A percentile compares a stretch with the other conserved stretches of the same genome.
Conservation (phyloP, 345 rosid species). For the Camelina neglecta region DNA sequence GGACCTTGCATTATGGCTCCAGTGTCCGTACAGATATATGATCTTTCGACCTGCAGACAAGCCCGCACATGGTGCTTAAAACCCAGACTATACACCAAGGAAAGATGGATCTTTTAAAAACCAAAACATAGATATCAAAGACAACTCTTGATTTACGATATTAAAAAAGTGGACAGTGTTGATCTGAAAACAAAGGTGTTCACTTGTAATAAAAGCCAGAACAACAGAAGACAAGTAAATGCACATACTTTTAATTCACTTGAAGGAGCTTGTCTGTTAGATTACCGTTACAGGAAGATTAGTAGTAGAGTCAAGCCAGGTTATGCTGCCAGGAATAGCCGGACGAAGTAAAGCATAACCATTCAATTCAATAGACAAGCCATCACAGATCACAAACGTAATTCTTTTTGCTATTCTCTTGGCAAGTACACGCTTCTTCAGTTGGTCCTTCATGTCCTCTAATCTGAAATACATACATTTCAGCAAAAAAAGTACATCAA, state of each 20-base stretch:
- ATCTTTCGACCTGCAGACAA: conserved; percentile 78
- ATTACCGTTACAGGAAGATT: conserved; percentile 89
- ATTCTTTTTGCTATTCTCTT: conserved; percentile 78
- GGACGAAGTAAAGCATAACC: conserved; percentile 88
- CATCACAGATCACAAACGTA: conserved; percentile 58
- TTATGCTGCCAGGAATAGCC: conserved; percentile 75
- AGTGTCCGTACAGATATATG: conserved; percentile 89
- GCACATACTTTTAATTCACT: not conserved
- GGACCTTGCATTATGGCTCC: conserved; percentile 83
- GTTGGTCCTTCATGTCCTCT: conserved; percentile 89
- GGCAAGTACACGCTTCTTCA: conserved; percentile 79
- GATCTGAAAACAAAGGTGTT: conserved; percentile 5
- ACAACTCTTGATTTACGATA: conserved; percentile 9
- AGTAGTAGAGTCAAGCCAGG: conserved; percentile 95
- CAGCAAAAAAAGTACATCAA: conserved; percentile 6
- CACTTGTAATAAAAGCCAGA: not conserved
- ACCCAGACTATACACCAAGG: conserved; percentile 24
- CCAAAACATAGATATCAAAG: conserved; percentile 16
- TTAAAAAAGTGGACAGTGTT: conserved; percentile 4
- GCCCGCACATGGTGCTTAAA: conserved; percentile 7
- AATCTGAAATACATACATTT: conserved; percentile 55
- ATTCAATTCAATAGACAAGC: conserved; percentile 78
- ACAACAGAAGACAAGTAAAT: conserved; percentile 14
- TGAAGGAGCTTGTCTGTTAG: conserved; percentile 8
- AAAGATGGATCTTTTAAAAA: conserved; percentile 13